Percentiles rank a stretch among this genome's conserved stretches.
phyloP scores from a whole-genome alignment of 768 basidiomycete species.

The Panaeolus cyanescens region DNA sequence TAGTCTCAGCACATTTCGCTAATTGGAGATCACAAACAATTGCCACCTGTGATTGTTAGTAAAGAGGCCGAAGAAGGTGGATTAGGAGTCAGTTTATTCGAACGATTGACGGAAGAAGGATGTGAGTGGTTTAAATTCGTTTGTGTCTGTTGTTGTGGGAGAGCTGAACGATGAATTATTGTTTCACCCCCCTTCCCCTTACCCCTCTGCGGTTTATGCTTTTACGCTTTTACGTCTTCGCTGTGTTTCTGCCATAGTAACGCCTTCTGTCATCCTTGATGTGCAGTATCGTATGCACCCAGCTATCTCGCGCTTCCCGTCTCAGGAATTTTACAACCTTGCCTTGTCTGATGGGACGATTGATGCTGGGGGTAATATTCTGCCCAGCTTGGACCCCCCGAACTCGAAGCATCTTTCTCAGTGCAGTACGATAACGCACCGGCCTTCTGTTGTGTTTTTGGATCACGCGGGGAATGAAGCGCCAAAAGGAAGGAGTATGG shows the following conservation, averaged over 20 bases:
- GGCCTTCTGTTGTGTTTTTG: constrained; percentile 75
- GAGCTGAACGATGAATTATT: background rate
- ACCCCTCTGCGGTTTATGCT: background rate
- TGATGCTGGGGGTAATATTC: constrained; percentile 47
- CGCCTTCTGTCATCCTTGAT: constrained; percentile 92
- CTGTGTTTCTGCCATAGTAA: constrained; percentile 41
- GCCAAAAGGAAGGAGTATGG: constrained; percentile 66
- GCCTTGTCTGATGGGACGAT: constrained; percentile 77
- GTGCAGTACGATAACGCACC: constrained; percentile 18
- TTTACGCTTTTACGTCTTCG: constrained; percentile 5
- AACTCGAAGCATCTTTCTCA: constrained; percentile 49
- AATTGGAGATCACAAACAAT: constrained; percentile 97
- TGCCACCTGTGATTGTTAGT: constrained; percentile 86
- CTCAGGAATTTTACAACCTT: constrained; percentile 77
- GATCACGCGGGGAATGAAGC: constrained; percentile 77
- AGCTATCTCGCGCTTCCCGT: constrained; percentile 84
- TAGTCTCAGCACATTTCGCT: constrained; percentile 83
- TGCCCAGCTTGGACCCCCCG: constrained; percentile 61
- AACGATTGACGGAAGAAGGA: constrained; percentile 82
- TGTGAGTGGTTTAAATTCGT: constrained; percentile 46
- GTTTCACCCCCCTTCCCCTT: background rate
- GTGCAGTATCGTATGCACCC: constrained; percentile 98
- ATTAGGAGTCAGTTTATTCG: constrained; percentile 82
- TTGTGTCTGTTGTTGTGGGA: background rate
- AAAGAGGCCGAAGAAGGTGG: constrained; percentile 73